A percentile compares a stretch with the other conserved stretches of the same genome.
These are phyloP conservation scores for Xylaria polymorpha DNA, from an alignment of 2,329 filamentous ascomycete species.

Conservation along the genomic window DNA sequence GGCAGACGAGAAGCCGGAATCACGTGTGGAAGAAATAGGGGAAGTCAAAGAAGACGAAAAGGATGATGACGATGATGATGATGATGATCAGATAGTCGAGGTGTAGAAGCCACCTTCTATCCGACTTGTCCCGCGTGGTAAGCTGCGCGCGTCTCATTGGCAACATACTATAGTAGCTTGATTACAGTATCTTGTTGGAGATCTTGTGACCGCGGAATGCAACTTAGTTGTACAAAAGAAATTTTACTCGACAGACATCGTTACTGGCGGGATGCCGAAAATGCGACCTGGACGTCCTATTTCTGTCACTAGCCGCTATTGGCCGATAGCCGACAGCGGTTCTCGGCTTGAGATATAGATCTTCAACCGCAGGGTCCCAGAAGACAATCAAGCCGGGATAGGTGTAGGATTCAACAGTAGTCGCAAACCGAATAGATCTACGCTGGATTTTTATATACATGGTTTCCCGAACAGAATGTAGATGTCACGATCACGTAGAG, in stretches of 20 bases:
- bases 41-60: conserved; percentile 45
- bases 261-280: background rate
- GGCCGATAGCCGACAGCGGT: background rate
- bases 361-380: background rate
- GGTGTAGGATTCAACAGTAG: background rate
- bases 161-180: background rate
- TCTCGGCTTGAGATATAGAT: conserved; percentile 3
- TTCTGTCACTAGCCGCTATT: background rate
- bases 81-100: conserved; percentile 67
- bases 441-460: background rate
- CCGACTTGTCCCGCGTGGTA: conserved; percentile 3
- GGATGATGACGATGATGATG: conserved; percentile 53
- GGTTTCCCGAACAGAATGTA: background rate
- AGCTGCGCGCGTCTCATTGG: conserved; percentile 26
- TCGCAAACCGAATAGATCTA: background rate
- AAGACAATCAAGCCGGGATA: background rate
- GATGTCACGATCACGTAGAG: background rate
- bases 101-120: conserved; percentile 54
- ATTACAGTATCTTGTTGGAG: background rate
- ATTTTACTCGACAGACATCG: background rate
- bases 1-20: conserved; percentile 58
- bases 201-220: background rate
- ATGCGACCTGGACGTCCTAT: background rate
- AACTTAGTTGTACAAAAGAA: conserved; percentile 7
- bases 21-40: conserved; percentile 55